These are phyloP conservation scores for Volvox carteri DNA, from an alignment of 163 green algal genomes.

Conservation along the genomic window DNA sequence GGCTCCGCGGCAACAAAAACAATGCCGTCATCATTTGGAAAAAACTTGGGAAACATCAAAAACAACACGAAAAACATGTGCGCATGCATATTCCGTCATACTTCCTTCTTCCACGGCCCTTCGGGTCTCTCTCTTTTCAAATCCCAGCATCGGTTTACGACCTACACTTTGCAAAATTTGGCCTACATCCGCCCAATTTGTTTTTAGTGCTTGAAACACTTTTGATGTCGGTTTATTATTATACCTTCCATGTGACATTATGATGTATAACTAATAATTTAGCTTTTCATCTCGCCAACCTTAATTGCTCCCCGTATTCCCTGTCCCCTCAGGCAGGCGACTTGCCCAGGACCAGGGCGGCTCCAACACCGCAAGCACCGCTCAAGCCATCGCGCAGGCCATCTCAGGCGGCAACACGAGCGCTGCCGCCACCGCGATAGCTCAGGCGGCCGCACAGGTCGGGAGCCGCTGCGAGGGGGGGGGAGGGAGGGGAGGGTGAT, in stretches of 20 bases:
- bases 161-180: background rate
- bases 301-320: background rate
- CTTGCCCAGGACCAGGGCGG: background rate
- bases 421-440: constrained; percentile 19
- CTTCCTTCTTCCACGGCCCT: background rate
- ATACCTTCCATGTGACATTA: background rate
- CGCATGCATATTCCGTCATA: no score
- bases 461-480: background rate
- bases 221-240: no score
- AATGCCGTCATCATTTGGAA: no score
- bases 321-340: background rate
- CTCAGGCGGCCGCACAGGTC: constrained; percentile 23
- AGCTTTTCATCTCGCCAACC: background rate
- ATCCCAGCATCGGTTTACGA: no score
- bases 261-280: background rate
- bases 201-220: no score
- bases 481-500: background rate
- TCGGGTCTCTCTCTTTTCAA: background rate
- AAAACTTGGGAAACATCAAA: no score
- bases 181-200: background rate
- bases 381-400: constrained; percentile 27
- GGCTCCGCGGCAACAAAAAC: no score
- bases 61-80: no score
- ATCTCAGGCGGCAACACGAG: constrained; percentile 1
- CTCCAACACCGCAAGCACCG: background rate